Conservation (phyloP, 306 rosid genomes). For the Pterocarpus santalinus region DNA sequence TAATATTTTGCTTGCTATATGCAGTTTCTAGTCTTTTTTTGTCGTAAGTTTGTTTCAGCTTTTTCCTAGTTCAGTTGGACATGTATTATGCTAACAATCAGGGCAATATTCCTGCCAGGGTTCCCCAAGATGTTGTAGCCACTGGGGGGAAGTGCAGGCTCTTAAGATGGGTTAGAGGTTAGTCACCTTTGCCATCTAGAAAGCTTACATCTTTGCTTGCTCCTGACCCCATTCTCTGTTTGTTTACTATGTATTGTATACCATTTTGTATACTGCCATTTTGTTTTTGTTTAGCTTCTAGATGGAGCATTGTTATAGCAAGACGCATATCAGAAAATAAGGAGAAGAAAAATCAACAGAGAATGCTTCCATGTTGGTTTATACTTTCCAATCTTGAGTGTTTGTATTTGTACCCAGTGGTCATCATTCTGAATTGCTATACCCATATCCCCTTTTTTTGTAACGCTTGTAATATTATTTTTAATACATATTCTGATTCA, state of each 20-base stretch:
- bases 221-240: background rate
- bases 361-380: background rate
- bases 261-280: background rate
- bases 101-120: conserved; percentile 61
- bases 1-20: background rate
- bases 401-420: background rate
- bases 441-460: background rate
- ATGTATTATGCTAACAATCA: conserved; percentile 26
- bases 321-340: background rate
- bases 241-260: background rate
- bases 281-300: conserved; percentile 2
- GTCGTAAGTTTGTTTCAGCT: background rate
- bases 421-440: conserved; percentile 21
- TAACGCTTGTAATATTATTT: background rate
- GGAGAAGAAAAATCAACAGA: background rate
- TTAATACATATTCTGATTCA: conserved; percentile 8
- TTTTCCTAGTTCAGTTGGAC: background rate
- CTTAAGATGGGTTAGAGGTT: conserved; percentile 93
- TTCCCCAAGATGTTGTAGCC: conserved; percentile 95
- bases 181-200: conserved; percentile 15
- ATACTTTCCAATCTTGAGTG: background rate
- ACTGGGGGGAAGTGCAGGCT: conserved; percentile 91
- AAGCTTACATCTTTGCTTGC: conserved; percentile 13
- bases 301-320: background rate
- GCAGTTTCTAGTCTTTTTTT: background rate